A percentile compares a stretch with the other conserved stretches of the same genome.
These are phyloP conservation scores for Solanum habrochaites DNA, from an alignment of 257 asterid genomes.

Conservation along the genomic window DNA sequence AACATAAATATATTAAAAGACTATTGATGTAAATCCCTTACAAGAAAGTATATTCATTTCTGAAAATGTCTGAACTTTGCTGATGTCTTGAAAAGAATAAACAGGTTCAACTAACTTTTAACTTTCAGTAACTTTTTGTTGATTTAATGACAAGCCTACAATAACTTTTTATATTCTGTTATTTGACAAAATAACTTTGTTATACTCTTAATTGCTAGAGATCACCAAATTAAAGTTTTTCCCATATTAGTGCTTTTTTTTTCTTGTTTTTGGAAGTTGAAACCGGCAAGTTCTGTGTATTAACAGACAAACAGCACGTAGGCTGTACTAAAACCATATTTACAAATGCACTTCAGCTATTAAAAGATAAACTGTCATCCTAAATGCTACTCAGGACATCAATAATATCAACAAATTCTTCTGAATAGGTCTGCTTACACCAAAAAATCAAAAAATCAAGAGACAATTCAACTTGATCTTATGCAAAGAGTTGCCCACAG, in stretches of 20 bases:
- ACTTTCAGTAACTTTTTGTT: not conserved
- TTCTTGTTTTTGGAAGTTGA: not conserved
- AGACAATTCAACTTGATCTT: not conserved
- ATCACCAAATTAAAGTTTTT: not conserved
- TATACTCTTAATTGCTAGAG: not conserved
- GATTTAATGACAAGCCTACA: not conserved
- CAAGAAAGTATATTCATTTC: not conserved
- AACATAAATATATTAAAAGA: not conserved
- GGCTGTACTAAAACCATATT: not conserved
- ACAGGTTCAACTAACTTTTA: not conserved
- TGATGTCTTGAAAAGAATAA: not conserved
- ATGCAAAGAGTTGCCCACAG: not conserved
- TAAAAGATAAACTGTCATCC: not conserved
- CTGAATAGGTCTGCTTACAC: not conserved
- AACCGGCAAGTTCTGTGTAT: not conserved
- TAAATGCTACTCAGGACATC: not conserved
- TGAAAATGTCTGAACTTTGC: not conserved
- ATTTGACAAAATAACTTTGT: not conserved
- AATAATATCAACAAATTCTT: not conserved
- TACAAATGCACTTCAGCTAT: not conserved
- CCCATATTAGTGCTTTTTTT: not conserved
- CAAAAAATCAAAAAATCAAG: not conserved
- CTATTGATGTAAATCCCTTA: not conserved
- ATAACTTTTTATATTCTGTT: not conserved
- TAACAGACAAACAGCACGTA: not conserved